Evolutionary conservation across 169 alveolate genomes (phyloP), one percentile per base, ranked within the genome.

Genomic region (Plasmodium adleri): DNA sequence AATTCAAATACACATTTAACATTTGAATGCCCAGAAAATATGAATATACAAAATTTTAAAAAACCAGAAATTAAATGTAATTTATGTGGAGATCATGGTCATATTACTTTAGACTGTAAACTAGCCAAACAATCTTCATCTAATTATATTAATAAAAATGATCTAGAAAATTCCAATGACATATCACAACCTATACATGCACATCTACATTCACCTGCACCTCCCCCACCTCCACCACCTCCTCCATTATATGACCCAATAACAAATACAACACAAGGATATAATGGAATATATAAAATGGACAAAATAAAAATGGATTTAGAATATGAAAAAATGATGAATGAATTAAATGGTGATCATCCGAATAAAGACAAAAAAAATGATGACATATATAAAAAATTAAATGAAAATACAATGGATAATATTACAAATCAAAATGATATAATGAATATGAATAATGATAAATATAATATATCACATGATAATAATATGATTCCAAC

Each of bases 1-100:
- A 96, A 97, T 26, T 96, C 92, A 13, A 60, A 70, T 47, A 96
- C 97, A 10, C 97, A 95, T 90, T 76, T 94, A 56, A 95, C 97
- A 20, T 88, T 80, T 75, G 97, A 95, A 72, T 95, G 97, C 68
- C 96, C 93, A 13, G 96, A 94, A 76, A 94, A 92, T 64, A 89
- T 94, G 64, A 73, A 71, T 47, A 63, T 88, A 39, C 88, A 63
- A 60, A 87, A 93, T 80, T 86, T 73, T 66, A 87, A 88, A 49
- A 92, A 88, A 45, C 93, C 95, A 17, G 95, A 92, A 75, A 90
- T 92, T 70, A 89, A 93, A 59, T 96, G 98, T 73, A 95, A 94
- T 52, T 76, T 97, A 20, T 97, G 98, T 72, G 98, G 98, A 2
- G 98, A 96, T 71, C 93, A 94, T 93, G 98, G 98, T 1, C 98